Percentiles rank a stretch among this genome's conserved stretches.
Conservation (phyloP, 169 alveolate genomes). For the Cryptosporidium felis region DNA sequence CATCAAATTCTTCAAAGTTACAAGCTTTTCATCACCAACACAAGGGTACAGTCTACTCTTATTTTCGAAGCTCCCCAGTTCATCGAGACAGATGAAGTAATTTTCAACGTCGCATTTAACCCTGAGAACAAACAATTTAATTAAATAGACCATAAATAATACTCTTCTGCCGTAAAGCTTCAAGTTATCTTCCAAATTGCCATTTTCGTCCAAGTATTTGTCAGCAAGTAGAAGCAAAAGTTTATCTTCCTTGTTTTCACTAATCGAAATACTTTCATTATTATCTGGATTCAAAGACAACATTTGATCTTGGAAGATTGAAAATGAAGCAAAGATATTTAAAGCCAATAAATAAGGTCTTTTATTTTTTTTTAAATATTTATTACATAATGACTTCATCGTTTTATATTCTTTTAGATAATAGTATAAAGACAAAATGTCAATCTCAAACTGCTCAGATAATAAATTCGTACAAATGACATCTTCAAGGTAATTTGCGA, state of each 20-base stretch:
- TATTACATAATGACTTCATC: conserved; percentile 6
- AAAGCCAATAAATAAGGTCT: conserved; percentile 36
- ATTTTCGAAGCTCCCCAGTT: not conserved
- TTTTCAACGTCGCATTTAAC: not conserved
- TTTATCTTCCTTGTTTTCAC: not conserved
- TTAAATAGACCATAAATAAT: not conserved
- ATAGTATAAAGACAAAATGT: conserved; percentile 31
- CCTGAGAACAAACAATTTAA: conserved; percentile 37
- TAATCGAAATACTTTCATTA: not conserved
- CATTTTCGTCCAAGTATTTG: not conserved
- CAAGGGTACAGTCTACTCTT: conserved; percentile 10
- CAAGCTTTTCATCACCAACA: not conserved
- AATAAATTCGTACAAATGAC: not conserved
- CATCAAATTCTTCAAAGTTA: conserved; percentile 1
- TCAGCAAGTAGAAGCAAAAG: conserved; percentile 8
- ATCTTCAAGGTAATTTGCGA: conserved; percentile 4
- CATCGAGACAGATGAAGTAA: not conserved
- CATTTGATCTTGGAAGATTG: conserved; percentile 22
- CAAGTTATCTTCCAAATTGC: not conserved
- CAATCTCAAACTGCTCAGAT: conserved; percentile 42
- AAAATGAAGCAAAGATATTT: conserved; percentile 27
- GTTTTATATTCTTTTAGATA: conserved; percentile 9
- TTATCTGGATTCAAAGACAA: not conserved
- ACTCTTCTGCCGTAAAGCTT: conserved; percentile 23
- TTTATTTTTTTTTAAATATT: not conserved